Evolutionary conservation across 2,329 filamentous ascomycete species (phyloP).

Genomic region (Lachnellula hyalina): DNA sequence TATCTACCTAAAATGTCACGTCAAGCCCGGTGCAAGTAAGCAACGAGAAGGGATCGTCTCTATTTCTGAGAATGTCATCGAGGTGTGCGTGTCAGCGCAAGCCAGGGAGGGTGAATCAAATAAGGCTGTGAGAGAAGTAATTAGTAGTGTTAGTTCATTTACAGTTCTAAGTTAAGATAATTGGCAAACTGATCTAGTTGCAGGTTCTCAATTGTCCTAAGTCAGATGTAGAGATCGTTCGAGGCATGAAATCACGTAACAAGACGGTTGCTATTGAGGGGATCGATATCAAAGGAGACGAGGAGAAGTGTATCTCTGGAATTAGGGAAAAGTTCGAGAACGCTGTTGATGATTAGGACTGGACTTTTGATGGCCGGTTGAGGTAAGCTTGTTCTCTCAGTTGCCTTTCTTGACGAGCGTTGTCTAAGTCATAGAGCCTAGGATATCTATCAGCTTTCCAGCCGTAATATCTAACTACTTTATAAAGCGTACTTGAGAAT

Average conservation of each 20-base stretch:
- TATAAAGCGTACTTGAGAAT: no score
- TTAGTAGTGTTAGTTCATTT: slow-evolving; percentile 48
- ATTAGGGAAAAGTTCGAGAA: slow-evolving; percentile 21
- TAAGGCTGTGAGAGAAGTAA: slow-evolving; percentile 55
- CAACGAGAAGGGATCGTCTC: slow-evolving; percentile 55
- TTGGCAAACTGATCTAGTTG: background rate
- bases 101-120: slow-evolving; percentile 65
- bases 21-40: slow-evolving; percentile 61
- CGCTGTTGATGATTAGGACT: slow-evolving; percentile 10
- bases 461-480: no score
- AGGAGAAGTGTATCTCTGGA: slow-evolving; percentile 27
- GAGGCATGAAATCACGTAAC: slow-evolving; percentile 58
- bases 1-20: slow-evolving; percentile 58
- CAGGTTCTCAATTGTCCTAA: slow-evolving; percentile 57
- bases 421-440: no score
- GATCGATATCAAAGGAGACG: slow-evolving; percentile 30
- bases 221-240: slow-evolving; percentile 56
- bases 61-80: slow-evolving; percentile 51
- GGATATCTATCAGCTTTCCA: no score
- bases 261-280: slow-evolving; percentile 48
- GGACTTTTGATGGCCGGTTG: background rate
- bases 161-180: background rate
- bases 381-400: no score
- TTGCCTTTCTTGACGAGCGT: no score
- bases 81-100: slow-evolving; percentile 61